Evolutionary conservation across 2,329 filamentous ascomycete species (phyloP).

Genomic region (Exserohilum turcica): DNA sequence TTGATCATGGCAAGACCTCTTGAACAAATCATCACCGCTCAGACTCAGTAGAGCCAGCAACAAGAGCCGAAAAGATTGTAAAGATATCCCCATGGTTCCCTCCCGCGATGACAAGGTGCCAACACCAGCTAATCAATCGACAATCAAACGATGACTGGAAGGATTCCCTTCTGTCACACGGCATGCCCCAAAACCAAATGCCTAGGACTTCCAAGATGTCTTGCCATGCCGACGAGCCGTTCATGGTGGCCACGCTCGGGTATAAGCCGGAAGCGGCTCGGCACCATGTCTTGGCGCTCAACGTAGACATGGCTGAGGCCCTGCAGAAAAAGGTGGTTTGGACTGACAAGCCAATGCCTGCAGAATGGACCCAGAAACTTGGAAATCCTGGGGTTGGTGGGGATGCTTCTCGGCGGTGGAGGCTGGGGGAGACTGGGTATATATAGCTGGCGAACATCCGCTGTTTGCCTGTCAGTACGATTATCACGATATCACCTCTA

Average conservation of each 20-base stretch:
- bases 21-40: too few relatives aligned
- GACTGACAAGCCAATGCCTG: neutral
- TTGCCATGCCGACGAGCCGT: neutral
- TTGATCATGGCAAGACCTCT: too few relatives aligned
- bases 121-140: too few relatives aligned
- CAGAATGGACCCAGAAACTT: neutral
- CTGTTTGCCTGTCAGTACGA: neutral
- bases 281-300: neutral
- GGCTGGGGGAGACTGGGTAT: neutral
- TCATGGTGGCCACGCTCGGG: neutral
- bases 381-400: neutral
- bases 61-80: too few relatives aligned
- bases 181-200: too few relatives aligned
- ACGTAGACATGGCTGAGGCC: neutral
- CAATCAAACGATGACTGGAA: too few relatives aligned
- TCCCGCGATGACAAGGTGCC: too few relatives aligned
- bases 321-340: neutral
- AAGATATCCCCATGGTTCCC: too few relatives aligned
- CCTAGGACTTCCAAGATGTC: neutral
- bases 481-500: neutral
- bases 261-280: conserved; percentile 2
- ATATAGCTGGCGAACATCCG: neutral
- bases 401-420: neutral
- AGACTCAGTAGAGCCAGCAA: too few relatives aligned
- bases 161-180: too few relatives aligned